Base-by-base conservation (phyloP, 2,329 filamentous ascomycete species). In the Chaetomium globosum region DNA sequence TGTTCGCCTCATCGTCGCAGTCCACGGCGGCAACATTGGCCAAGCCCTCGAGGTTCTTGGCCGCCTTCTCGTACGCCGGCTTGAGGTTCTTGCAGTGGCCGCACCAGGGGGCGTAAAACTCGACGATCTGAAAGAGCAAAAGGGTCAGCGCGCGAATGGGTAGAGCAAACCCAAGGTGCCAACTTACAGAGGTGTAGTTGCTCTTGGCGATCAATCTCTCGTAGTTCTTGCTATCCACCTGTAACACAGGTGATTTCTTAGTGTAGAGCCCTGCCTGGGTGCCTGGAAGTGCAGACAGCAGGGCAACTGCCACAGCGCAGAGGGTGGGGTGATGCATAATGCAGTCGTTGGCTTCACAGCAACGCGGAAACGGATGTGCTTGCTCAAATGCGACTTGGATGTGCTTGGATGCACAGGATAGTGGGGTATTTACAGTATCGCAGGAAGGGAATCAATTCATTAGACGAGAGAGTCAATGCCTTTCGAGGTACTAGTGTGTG, bases 41-140 rank as follows among this genome's bases (percentile, higher is more conserved):
- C 16, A 98, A 84, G 16, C 95, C 95, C n/a, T 90, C 86, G 65
- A 99, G 89, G 73, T 88, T 92, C 73, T 89, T 90, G 72, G 95
- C 95, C 1, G 89, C 93, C 78, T 97, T 97, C 78, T 98, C 94
- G 79, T 95, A 99, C 53, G 92, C 91, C 3, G 93, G 94, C 80
- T 97, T 93, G 74, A 99, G 89, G 79, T 90, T 97, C 80, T 97
- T 86, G 81, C 95, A 99, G 80, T 98, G 95, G 51, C 94, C 95
- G 74, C 95, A 98, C 94, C 94, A 98, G 28, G 94, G 94, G 9
- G 94, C 94, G 75, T 97, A 98, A 84, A 98, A 98, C 79, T 93
- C 92, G 75, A 87, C 80, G 54, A 87, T 84, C 84, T 88, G 26
- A 70, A 7, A 54, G 51, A 23, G 33, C 7, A 30, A 39, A n/a